Conservation (phyloP, 1,284 basidiomycete species). For the Leccinum subspadiceum region DNA sequence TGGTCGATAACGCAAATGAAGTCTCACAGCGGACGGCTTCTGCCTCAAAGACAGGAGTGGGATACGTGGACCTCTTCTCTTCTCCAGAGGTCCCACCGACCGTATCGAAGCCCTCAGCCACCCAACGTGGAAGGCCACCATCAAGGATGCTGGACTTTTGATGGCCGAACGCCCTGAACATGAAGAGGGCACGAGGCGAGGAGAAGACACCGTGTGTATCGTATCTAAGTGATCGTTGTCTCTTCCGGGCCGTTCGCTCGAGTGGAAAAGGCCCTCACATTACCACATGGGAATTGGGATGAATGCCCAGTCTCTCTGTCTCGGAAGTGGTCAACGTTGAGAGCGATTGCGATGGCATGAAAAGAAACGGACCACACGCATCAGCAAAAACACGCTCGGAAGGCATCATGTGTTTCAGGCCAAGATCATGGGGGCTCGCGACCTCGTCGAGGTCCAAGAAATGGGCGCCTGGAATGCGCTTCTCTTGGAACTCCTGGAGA, state of each 20-base stretch:
- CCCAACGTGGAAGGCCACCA: slow-evolving; percentile 87
- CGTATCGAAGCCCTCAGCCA: slow-evolving; percentile 65
- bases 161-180: slow-evolving; percentile 90
- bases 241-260: slow-evolving; percentile 6
- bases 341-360: background rate
- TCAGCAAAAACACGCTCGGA: slow-evolving; percentile 67
- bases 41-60: slow-evolving; percentile 50
- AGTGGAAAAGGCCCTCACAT: slow-evolving; percentile 45
- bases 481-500: slow-evolving; percentile 60
- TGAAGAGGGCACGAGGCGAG: slow-evolving; percentile 87
- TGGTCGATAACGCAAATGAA: slow-evolving; percentile 22
- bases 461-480: slow-evolving; percentile 71
- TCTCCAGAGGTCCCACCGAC: slow-evolving; percentile 46
- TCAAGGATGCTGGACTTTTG: slow-evolving; percentile 81
- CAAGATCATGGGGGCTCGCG: slow-evolving; percentile 65
- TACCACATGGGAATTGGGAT: slow-evolving; percentile 76
- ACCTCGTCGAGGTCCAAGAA: slow-evolving; percentile 86
- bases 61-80: slow-evolving; percentile 43
- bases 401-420: slow-evolving; percentile 95
- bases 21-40: slow-evolving; percentile 60
- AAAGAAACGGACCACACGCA: slow-evolving; percentile 65
- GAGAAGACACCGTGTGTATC: slow-evolving; percentile 88
- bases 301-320: slow-evolving; percentile 74
- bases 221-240: slow-evolving; percentile 52
- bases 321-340: slow-evolving; percentile 10